Evolutionary conservation across 768 basidiomycete species (phyloP).

Genomic region (Coprinopsis cinerea): DNA sequence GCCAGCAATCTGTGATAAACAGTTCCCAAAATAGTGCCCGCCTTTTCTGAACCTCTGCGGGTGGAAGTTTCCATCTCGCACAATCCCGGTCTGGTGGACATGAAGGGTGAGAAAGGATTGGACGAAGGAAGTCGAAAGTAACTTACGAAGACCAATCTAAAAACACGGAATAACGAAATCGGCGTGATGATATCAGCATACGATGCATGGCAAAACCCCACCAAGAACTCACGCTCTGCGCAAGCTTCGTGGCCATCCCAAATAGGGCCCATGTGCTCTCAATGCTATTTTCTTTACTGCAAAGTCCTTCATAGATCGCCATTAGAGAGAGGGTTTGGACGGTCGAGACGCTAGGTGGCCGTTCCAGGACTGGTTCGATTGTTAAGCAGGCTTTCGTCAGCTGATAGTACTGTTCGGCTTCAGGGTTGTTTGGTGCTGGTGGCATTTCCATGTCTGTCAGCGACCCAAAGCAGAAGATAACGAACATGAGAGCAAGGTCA

Average conservation of each 20-base stretch:
- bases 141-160: conserved; percentile 66
- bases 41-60: conserved; percentile 63
- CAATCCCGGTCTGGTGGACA: conserved; percentile 57
- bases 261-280: conserved; percentile 64
- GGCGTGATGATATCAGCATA: conserved; percentile 1
- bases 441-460: conserved; percentile 50
- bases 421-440: conserved; percentile 44
- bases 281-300: conserved; percentile 62
- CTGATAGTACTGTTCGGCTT: conserved; percentile 50
- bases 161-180: conserved; percentile 9
- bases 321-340: conserved; percentile 62
- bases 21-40: conserved; percentile 70
- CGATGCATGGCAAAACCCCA: conserved; percentile 6
- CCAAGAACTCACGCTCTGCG: conserved; percentile 54
- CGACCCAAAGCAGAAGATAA: conserved; percentile 59
- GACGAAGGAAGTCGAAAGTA: conserved; percentile 1
- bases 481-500: conserved; percentile 57
- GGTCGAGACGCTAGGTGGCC: conserved; percentile 66
- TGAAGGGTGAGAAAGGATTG: conserved; percentile 8
- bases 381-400: conserved; percentile 61
- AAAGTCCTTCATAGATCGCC: conserved; percentile 66
- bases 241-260: conserved; percentile 58
- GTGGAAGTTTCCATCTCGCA: conserved; percentile 59
- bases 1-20: conserved; percentile 71
- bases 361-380: conserved; percentile 62